These are phyloP conservation scores for Rhodotorula mucilaginosa DNA, from an alignment of 1,284 basidiomycete genomes.

Conservation along the genomic window DNA sequence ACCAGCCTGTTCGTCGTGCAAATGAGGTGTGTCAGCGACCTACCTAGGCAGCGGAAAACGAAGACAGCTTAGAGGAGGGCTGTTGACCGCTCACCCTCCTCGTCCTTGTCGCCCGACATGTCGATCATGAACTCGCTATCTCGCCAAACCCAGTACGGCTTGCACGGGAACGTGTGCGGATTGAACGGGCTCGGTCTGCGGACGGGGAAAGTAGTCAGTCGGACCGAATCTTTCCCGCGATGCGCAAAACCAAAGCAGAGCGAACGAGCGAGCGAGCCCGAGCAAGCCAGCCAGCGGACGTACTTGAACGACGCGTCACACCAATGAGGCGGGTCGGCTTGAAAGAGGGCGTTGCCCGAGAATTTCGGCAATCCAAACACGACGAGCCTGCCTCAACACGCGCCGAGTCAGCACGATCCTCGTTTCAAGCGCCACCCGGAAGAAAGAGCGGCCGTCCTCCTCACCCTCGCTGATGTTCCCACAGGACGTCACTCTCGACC, in stretches of 20 bases:
- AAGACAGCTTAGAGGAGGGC: neutral
- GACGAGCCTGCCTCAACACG: constrained; percentile 11
- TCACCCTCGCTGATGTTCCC: constrained; percentile 40
- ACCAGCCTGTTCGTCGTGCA: constrained; percentile 18
- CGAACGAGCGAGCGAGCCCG: too few relatives aligned
- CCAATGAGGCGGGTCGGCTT: constrained; percentile 33
- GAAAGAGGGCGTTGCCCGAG: constrained; percentile 25
- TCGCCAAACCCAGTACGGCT: constrained; percentile 38
- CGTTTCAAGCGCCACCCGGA: too few relatives aligned
- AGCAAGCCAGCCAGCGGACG: neutral
- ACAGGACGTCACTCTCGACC: constrained; percentile 26
- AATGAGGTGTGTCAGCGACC: neutral
- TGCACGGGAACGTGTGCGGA: constrained; percentile 26
- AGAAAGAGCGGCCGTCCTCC: neutral
- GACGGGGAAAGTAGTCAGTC: neutral
- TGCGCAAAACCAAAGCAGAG: too few relatives aligned
- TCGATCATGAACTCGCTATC: constrained; percentile 39
- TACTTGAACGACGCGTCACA: constrained; percentile 17
- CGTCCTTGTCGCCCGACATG: constrained; percentile 36
- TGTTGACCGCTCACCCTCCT: constrained; percentile 19
- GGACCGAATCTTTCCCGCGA: too few relatives aligned
- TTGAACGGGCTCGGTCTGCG: constrained; percentile 22
- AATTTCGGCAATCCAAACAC: constrained; percentile 39
- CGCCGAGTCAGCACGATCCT: neutral
- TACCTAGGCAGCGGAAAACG: neutral